phyloP scores from a whole-genome alignment of 192 early-diverging fungal species.

The Backusella circina region DNA sequence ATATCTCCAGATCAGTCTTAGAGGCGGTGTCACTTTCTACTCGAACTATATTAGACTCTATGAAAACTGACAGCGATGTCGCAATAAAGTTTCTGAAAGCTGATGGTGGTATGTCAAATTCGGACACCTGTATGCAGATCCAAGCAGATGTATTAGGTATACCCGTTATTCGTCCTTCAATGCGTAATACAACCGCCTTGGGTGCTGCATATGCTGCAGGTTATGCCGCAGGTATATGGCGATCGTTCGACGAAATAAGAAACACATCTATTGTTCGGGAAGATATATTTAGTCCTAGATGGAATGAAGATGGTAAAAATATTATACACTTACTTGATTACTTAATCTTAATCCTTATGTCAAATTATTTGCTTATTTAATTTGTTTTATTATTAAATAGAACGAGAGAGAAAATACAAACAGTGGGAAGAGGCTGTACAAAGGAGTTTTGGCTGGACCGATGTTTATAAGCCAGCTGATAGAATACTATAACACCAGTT shows the following conservation, averaged over 20 bases:
- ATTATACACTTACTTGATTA: not conserved
- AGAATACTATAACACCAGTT: not conserved
- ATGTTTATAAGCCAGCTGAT: slow-evolving; percentile 4
- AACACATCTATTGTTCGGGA: slow-evolving; percentile 8
- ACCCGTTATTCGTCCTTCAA: slow-evolving; percentile 76
- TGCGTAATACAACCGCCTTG: slow-evolving; percentile 92
- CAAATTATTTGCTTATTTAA: not conserved
- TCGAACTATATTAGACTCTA: slow-evolving; percentile 85
- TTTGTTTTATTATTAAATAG: not conserved
- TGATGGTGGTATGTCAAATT: slow-evolving; percentile 92
- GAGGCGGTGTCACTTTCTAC: slow-evolving; percentile 92
- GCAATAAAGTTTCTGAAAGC: slow-evolving; percentile 75
- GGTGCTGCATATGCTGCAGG: slow-evolving; percentile 80
- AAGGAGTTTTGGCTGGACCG: slow-evolving; percentile 32
- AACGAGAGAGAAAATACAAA: slow-evolving; percentile 16
- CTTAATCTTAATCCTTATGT: not conserved
- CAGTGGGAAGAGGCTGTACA: slow-evolving; percentile 26
- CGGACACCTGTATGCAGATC: slow-evolving; percentile 89
- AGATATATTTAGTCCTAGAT: slow-evolving; percentile 21
- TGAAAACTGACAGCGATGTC: slow-evolving; percentile 71
- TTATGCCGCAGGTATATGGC: slow-evolving; percentile 24
- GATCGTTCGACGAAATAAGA: slow-evolving; percentile 10
- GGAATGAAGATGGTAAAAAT: slow-evolving; percentile 13
- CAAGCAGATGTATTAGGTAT: slow-evolving; percentile 87
- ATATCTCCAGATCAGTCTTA: slow-evolving; percentile 84